Evolutionary conservation across 805 yeast genomes (phyloP), one percentile per base, ranked within the genome.

Genomic region (Candida ficus): DNA sequence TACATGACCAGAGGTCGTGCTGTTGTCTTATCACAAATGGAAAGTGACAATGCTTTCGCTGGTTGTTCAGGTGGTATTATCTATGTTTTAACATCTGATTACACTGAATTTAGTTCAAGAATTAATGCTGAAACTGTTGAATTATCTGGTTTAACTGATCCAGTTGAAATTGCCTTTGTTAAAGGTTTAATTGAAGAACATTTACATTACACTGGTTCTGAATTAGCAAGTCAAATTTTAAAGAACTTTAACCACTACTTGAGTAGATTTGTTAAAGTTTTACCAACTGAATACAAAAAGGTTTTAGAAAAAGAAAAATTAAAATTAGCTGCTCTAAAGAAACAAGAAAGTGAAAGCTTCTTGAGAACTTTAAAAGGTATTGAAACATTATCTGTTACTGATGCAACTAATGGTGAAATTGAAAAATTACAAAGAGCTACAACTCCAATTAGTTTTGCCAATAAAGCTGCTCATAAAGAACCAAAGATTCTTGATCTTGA

Each of bases 41-140:
- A 96, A 44, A 79, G 97, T 48, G 83, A 89, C 62, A 96, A 86
- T 46, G 73, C 73, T 4, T 67, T 80, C 45, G 96, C 99, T 42
- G 99, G 99, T 72, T 93, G 93, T 84, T 90, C 97, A 54, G 99
- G 99, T 67, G 99, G 99, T 78, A 91, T 93, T 63, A 95, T 96
- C 13, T 91, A 91, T 60, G 97, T 95, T 45, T 73, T 91, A 54
- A 95, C 90, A 56, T 85, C 91, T 71, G 97, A 93, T 38, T 61
- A 59, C 47, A 96, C 90, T 60, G 96, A 89, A 60, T 90, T 91
- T 57, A 71, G 71, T 46, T 78, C 79, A 47, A 82, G 82, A 64
- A 88, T 87, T 51, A 91, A 91, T 67, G 60, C 65, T 32, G 91
- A 83, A 51, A 80, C 87, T 52, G 91, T 93, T 50, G 96, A 84